Base-by-base conservation (phyloP, 1,284 basidiomycete species). In the Trametes pubescens region DNA sequence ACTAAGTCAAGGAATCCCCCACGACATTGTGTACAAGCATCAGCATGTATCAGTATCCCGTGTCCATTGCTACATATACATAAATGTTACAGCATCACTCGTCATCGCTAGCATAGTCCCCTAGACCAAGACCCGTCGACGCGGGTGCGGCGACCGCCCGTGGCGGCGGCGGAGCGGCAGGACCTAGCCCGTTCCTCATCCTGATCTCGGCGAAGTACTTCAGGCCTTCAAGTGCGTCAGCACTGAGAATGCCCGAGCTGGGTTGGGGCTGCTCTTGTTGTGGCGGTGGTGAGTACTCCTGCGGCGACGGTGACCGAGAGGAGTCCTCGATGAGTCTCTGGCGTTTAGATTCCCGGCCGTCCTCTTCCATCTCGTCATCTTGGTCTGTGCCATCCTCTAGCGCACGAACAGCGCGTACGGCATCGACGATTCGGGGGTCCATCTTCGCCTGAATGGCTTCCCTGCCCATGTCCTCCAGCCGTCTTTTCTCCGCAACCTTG, bases 181-280 rank as follows among this genome's bases (percentile, higher is more conserved):
- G 34, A 6, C 71, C 74, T 56, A 69, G 64, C 57, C 84, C 84
- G 66, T 85, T 83, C 63, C 85, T 81, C 75, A 86, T 84, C 65
- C 89, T 84, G 68, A 95, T 89, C 76, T 94, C 89, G 7, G 92
- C 87, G 72, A 96, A 95, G 73, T 94, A 95, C 74, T 89, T 91
- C 60, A 97, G 80, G 59, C 94, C 92, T 69, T 96, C 93, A 32
- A 96, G 74, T 4, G 94, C 91, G 71, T 96, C 94, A 5, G 86
- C 82, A 63, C 82, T 93, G 35, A 97, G 80, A 32, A 96, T 76
- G 0, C 93, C 90, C 48, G 69, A 75, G 7, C 73, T 73, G 35
- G 72, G 70, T 43, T 70, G 69, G 16, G 72, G 61, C 22, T 72
- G 70, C 79, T 80, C 21, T 81, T 66, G 35, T 18, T 47, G 55